Evolutionary conservation across 345 rosid genomes (phyloP).

Genomic region (Aethionema arabicum): DNA sequence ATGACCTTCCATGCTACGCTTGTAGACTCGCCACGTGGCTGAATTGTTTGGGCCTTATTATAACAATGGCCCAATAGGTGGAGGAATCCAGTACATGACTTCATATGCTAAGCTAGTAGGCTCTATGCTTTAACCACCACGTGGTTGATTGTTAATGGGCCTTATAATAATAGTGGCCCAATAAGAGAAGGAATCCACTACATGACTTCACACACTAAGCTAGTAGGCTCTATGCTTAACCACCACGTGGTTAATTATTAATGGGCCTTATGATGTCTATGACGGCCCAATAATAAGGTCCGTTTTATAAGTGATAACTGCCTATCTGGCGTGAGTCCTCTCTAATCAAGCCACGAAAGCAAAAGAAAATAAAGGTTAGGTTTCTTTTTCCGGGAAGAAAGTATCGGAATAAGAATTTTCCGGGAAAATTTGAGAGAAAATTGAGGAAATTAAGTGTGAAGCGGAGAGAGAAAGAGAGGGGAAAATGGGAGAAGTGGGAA

Average conservation of each 20-base stretch:
- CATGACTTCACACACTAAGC: no score
- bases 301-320: no score
- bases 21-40: slow-evolving; percentile 19
- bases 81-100: slow-evolving; percentile 31
- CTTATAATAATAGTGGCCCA: slow-evolving; percentile 16
- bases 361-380: background rate
- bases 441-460: slow-evolving; percentile 1
- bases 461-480: slow-evolving; percentile 28
- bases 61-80: slow-evolving; percentile 22
- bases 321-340: background rate
- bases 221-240: no score
- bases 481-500: slow-evolving; percentile 55
- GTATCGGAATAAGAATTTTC: background rate
- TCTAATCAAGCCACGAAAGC: background rate
- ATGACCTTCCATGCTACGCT: slow-evolving; percentile 21
- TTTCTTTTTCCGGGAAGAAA: background rate
- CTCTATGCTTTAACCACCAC: slow-evolving; percentile 4
- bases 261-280: no score
- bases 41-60: slow-evolving; percentile 6
- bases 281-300: no score
- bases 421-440: background rate
- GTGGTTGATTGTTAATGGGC: slow-evolving; percentile 20
- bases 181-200: background rate
- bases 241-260: no score
- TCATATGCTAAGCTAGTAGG: slow-evolving; percentile 14